Percentiles rank a stretch among this genome's conserved stretches.
Evolutionary conservation across 192 early-diverging fungal species (phyloP).

Genomic region (Coemansia sp.): DNA sequence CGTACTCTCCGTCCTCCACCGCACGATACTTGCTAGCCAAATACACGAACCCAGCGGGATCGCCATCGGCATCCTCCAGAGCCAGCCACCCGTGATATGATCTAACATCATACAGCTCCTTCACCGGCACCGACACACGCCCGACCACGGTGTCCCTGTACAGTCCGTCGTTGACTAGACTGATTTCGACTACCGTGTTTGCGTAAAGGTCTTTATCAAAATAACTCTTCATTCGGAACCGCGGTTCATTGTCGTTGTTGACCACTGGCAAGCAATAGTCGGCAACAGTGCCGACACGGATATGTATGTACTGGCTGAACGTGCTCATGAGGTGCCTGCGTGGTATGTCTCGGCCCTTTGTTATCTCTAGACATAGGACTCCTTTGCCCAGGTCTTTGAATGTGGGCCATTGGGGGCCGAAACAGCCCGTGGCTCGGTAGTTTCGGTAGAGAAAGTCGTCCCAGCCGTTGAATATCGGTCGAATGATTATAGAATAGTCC

Average conservation of each 20-base stretch:
- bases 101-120: conserved; percentile 35
- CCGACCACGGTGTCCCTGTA: conserved; percentile 26
- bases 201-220: conserved; percentile 15
- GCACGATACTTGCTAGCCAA: conserved; percentile 17
- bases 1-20: conserved; percentile 1
- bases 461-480: conserved; percentile 22
- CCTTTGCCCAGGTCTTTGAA: background rate
- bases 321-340: background rate
- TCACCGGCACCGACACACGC: conserved; percentile 21
- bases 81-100: conserved; percentile 36
- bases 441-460: conserved; percentile 18
- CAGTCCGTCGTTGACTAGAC: conserved; percentile 21
- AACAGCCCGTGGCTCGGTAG: conserved; percentile 24
- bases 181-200: conserved; percentile 29
- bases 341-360: conserved; percentile 31
- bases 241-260: conserved; percentile 22
- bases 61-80: background rate
- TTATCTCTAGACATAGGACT: conserved; percentile 14
- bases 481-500: conserved; percentile 16
- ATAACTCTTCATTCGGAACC: conserved; percentile 23
- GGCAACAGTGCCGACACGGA: conserved; percentile 7
- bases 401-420: conserved; percentile 13
- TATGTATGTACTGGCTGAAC: conserved; percentile 19
- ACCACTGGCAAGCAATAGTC: conserved; percentile 15
- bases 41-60: conserved; percentile 31